Conservation (phyloP, 768 basidiomycete species). For the Lactifluus hygrophoroides region DNA sequence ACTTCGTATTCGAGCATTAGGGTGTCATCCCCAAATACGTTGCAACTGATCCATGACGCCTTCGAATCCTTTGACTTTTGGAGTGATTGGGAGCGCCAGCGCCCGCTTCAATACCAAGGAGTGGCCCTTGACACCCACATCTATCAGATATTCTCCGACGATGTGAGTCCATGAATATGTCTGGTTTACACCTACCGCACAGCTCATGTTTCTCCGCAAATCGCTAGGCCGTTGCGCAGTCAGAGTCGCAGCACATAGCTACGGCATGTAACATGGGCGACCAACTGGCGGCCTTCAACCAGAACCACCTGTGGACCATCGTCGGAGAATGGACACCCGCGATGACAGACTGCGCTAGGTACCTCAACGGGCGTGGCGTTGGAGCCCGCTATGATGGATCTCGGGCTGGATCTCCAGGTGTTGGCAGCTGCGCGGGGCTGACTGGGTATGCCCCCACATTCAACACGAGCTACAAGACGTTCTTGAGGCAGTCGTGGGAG, state of each 20-base stretch:
- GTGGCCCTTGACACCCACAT: slow-evolving; percentile 77
- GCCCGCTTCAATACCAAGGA: slow-evolving; percentile 44
- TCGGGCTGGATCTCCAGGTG: slow-evolving; percentile 48
- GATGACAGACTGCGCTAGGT: slow-evolving; percentile 67
- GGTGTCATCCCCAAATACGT: slow-evolving; percentile 44
- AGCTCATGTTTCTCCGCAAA: background rate
- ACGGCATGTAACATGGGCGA: slow-evolving; percentile 44
- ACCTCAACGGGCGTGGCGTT: slow-evolving; percentile 74
- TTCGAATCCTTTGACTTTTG: slow-evolving; percentile 70
- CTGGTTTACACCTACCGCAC: background rate
- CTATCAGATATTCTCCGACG: slow-evolving; percentile 62
- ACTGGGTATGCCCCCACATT: slow-evolving; percentile 70
- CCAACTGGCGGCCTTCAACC: slow-evolving; percentile 37
- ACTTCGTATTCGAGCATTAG: slow-evolving; percentile 70
- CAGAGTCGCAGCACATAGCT: slow-evolving; percentile 48
- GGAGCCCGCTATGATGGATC: slow-evolving; percentile 54
- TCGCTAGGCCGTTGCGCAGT: slow-evolving; percentile 39
- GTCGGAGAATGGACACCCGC: slow-evolving; percentile 87
- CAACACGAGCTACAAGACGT: slow-evolving; percentile 70
- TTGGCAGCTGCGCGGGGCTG: slow-evolving; percentile 67
- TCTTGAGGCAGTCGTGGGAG: slow-evolving; percentile 77
- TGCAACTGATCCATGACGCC: slow-evolving; percentile 72
- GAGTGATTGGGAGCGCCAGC: slow-evolving; percentile 50
- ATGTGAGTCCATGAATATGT: slow-evolving; percentile 29
- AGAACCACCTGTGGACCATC: slow-evolving; percentile 59